Conservation (phyloP, 2,329 filamentous ascomycete genomes). For the Colletotrichum euphorbiae region DNA sequence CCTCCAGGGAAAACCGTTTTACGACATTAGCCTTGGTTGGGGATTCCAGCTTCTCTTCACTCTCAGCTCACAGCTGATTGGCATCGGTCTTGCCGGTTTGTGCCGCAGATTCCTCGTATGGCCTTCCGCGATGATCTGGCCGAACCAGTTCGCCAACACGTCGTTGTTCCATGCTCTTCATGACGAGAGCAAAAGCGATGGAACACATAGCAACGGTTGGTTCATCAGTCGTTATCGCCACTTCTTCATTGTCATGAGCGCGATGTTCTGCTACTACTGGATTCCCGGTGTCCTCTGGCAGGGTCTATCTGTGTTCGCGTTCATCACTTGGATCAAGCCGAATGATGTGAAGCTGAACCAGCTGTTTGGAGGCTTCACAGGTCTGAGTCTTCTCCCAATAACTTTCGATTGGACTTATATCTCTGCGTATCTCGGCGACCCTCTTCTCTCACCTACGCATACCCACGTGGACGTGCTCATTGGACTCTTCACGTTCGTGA, state of each 20-base stretch:
- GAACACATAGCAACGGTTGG: conserved; percentile 57
- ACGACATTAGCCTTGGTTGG: conserved; percentile 62
- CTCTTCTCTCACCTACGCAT: conserved; percentile 42
- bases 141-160: conserved; percentile 60
- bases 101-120: conserved; percentile 67
- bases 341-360: conserved; percentile 70
- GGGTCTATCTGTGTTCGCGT: conserved; percentile 64
- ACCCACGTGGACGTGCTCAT: conserved; percentile 34
- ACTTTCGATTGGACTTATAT: conserved; percentile 66
- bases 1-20: conserved; percentile 56
- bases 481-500: conserved; percentile 25
- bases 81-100: conserved; percentile 70
- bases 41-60: conserved; percentile 68
- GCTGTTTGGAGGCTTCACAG: conserved; percentile 68
- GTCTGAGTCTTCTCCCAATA: conserved; percentile 69
- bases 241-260: conserved; percentile 55
- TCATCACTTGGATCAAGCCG: conserved; percentile 70
- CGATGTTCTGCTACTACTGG: conserved; percentile 64
- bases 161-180: conserved; percentile 60
- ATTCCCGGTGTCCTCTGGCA: conserved; percentile 63
- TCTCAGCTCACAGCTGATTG: conserved; percentile 69
- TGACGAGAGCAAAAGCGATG: conserved; percentile 54
- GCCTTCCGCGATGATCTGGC: conserved; percentile 73
- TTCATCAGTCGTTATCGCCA: conserved; percentile 45
- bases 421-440: conserved; percentile 53